Evolutionary conservation across 208 protist genomes (phyloP).

Genomic region (Leishmania gerbilli): DNA sequence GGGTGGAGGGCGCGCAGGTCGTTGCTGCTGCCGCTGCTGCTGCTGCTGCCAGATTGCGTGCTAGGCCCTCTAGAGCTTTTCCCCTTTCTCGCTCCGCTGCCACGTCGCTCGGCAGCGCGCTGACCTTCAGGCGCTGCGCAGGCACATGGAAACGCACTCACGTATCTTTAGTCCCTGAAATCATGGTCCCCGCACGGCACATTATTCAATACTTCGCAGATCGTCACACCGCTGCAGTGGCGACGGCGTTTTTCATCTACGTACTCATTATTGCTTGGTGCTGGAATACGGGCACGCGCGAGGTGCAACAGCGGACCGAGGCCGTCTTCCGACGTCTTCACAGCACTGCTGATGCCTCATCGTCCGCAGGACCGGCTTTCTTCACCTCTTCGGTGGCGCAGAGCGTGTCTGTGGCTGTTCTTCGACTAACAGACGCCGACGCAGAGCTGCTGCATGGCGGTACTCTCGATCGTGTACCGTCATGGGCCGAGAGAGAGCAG

Average conservation of each 20-base stretch:
- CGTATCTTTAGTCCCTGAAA: background rate
- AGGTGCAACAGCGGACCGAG: conserved; percentile 9
- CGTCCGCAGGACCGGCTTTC: background rate
- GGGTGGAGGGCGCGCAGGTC: background rate
- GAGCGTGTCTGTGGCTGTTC: conserved; percentile 6
- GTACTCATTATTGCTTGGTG: conserved; percentile 11
- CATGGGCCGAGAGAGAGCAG: background rate
- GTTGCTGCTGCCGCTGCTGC: background rate
- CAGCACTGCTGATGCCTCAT: background rate
- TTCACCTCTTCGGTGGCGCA: background rate
- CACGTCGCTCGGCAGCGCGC: background rate
- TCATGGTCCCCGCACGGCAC: conserved; percentile 7
- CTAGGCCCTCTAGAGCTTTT: background rate
- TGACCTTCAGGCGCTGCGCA: background rate
- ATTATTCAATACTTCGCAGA: conserved; percentile 19
- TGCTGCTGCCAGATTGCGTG: background rate
- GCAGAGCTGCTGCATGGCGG: conserved; percentile 20
- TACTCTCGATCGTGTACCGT: background rate
- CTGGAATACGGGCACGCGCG: background rate
- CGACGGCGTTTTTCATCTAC: conserved; percentile 19
- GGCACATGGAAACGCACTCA: background rate
- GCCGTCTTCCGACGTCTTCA: background rate
- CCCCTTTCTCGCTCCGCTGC: background rate
- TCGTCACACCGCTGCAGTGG: conserved; percentile 23
- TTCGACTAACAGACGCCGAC: conserved; percentile 12